phyloP scores from a whole-genome alignment of 106 monocot species.

The Alisma plantagoaquatica region DNA sequence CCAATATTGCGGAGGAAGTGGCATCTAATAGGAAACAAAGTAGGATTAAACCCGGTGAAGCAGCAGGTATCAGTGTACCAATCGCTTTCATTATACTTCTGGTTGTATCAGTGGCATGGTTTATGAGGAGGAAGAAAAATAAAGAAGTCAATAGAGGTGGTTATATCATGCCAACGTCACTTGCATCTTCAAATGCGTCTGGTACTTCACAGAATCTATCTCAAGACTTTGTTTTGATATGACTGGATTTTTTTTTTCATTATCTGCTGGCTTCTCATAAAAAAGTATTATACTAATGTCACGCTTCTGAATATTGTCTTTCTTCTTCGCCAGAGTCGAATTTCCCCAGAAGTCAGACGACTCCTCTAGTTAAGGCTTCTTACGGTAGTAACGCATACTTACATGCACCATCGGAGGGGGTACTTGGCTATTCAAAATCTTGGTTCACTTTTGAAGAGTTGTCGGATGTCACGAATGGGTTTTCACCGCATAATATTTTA shows the following conservation, averaged over 20 bases:
- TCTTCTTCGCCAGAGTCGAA: slow-evolving; percentile 14
- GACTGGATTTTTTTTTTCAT: not conserved
- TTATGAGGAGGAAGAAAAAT: slow-evolving; percentile 25
- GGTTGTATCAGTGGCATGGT: slow-evolving; percentile 30
- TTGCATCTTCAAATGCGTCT: slow-evolving; percentile 27
- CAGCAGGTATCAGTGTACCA: slow-evolving; percentile 26
- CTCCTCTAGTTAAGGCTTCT: slow-evolving; percentile 28
- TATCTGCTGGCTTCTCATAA: no score
- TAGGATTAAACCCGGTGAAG: slow-evolving; percentile 17
- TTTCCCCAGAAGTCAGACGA: slow-evolving; percentile 14
- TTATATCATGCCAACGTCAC: slow-evolving; percentile 26
- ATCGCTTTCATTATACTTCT: slow-evolving; percentile 31
- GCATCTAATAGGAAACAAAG: no score
- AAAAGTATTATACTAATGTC: no score
- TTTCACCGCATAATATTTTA: slow-evolving; percentile 47
- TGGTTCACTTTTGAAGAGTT: slow-evolving; percentile 66
- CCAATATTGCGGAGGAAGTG: no score
- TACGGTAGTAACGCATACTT: slow-evolving; percentile 16
- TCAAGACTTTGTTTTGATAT: not conserved
- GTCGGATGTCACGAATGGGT: slow-evolving; percentile 43
- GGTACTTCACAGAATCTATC: slow-evolving; percentile 16
- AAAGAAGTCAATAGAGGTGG: slow-evolving; percentile 1
- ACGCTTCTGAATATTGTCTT: not conserved
- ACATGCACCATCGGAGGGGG: slow-evolving; percentile 24
- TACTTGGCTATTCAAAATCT: slow-evolving; percentile 42